A percentile compares a stretch with the other conserved stretches of the same genome.
phyloP scores from a whole-genome alignment of 2,329 filamentous ascomycete species.

The Trichoderma lentiforme region DNA sequence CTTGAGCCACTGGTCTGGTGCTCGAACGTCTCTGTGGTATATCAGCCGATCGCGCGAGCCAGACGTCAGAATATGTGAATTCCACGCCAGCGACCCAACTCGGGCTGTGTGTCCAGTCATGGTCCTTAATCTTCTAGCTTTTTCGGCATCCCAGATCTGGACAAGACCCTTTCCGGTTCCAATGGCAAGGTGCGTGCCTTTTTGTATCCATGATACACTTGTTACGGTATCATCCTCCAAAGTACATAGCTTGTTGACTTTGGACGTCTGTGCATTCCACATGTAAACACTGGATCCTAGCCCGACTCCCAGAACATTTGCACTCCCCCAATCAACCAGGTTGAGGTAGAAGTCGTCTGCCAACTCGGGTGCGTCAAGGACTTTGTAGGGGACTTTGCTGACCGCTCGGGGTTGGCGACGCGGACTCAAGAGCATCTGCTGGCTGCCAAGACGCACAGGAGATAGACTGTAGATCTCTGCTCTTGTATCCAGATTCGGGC shows the following conservation, averaged over 20 bases:
- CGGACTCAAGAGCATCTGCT: constrained; percentile 88
- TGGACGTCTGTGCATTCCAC: constrained; percentile 91
- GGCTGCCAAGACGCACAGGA: constrained; percentile 87
- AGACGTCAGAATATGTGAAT: constrained; percentile 93
- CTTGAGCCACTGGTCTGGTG: constrained; percentile 83
- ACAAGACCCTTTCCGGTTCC: constrained; percentile 92
- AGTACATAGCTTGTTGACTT: constrained; percentile 91
- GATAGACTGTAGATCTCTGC: constrained; percentile 96
- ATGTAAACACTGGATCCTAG: constrained; percentile 93
- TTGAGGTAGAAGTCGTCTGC: constrained; percentile 98
- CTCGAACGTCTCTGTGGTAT: constrained; percentile 91
- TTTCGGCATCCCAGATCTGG: constrained; percentile 96
- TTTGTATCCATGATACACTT: constrained; percentile 97
- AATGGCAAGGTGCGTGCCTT: constrained; percentile 92
- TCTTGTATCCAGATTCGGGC: constrained; percentile 81
- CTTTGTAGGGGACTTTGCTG: constrained; percentile 96
- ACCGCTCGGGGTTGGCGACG: constrained; percentile 85
- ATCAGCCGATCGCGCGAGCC: constrained; percentile 91
- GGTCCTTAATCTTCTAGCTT: constrained; percentile 77
- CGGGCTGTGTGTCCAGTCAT: constrained; percentile 96
- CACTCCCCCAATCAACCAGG: constrained; percentile 94
- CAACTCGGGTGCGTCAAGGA: constrained; percentile 90
- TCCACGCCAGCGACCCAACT: constrained; percentile 94
- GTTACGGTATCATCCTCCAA: constrained; percentile 91
- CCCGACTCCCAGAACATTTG: constrained; percentile 89